Percentiles rank a stretch among this genome's conserved stretches.
Evolutionary conservation across 768 basidiomycete species (phyloP).

Genomic region (Pholiota molesta): DNA sequence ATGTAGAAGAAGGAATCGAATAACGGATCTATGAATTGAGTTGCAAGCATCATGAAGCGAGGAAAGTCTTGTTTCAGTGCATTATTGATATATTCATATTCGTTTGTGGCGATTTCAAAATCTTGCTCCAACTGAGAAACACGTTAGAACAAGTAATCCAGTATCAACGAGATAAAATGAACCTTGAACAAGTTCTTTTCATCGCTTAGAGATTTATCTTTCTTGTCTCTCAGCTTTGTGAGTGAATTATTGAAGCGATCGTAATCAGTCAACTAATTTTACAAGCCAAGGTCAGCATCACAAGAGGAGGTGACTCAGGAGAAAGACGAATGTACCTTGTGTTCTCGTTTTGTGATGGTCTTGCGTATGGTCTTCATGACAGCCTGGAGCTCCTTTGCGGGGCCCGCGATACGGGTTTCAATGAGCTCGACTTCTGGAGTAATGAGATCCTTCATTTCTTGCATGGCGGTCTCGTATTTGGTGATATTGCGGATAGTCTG

Average conservation of each 20-base stretch:
- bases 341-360: conserved; percentile 94
- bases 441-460: conserved; percentile 79
- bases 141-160: background rate
- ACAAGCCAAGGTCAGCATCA: conserved; percentile 7
- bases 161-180: background rate
- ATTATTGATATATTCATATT: conserved; percentile 92
- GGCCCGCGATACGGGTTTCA: conserved; percentile 80
- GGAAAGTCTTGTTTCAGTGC: conserved; percentile 91
- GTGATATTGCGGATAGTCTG: conserved; percentile 81
- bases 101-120: conserved; percentile 88
- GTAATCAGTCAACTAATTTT: conserved; percentile 77
- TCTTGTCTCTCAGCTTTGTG: conserved; percentile 96
- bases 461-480: conserved; percentile 72
- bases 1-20: conserved; percentile 99
- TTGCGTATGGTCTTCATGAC: conserved; percentile 91
- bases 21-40: conserved; percentile 93
- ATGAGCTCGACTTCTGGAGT: conserved; percentile 94
- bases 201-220: conserved; percentile 93
- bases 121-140: conserved; percentile 87
- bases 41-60: conserved; percentile 85
- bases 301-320: background rate
- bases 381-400: conserved; percentile 86
- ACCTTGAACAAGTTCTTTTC: conserved; percentile 98
- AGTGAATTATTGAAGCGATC: conserved; percentile 96
- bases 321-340: conserved; percentile 66